Evolutionary conservation across 106 monocot genomes (phyloP), one percentile per base, ranked within the genome.

Genomic region (Apostasia shenzhenica): DNA sequence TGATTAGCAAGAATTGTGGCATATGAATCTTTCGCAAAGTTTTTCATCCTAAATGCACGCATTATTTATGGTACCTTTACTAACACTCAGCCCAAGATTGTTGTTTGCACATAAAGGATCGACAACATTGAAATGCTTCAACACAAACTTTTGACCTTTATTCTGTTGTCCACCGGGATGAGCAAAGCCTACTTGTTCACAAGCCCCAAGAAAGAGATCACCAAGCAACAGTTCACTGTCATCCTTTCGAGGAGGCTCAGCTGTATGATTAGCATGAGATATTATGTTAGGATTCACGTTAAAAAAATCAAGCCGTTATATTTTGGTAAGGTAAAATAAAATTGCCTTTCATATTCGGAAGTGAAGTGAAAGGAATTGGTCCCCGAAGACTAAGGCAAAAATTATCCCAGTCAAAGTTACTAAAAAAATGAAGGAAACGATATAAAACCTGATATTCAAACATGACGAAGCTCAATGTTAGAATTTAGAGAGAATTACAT

Each of bases 31-130:
- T 26, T 26, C 26, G 26, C 26, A 26, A 26, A 26, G 26, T 26
- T 26, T 26, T 26, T 26, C 26, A 26, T 26, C 26, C 26, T 26
- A 26, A 26, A 26, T 26, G 26, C 26, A 26, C 26, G 26, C 26
- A 26, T 26, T 26, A 26, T 26, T 26, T 8, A 48, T 7, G 61
- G 57, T 91, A 97, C 95, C 91, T 97, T 92, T 92, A 59, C 84
- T 88, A 38, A 92, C 91, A 73, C 91, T 97, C 3, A 91, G 91
- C 14, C 95, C 95, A 51, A 97, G 89, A 48, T 97, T 97, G 56
- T 97, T 97, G 72, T 89, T 89, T 44, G 74, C 80, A 38, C 95
- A 88, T 71, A 97, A 82, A 78, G 95, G 95, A 59, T 97, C 95
- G 81, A 97, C 82, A 54, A 97, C 86, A 76, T 97, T 97, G 67